phyloP scores from a whole-genome alignment of 345 rosid genomes.

The Pelargonium nanum region DNA sequence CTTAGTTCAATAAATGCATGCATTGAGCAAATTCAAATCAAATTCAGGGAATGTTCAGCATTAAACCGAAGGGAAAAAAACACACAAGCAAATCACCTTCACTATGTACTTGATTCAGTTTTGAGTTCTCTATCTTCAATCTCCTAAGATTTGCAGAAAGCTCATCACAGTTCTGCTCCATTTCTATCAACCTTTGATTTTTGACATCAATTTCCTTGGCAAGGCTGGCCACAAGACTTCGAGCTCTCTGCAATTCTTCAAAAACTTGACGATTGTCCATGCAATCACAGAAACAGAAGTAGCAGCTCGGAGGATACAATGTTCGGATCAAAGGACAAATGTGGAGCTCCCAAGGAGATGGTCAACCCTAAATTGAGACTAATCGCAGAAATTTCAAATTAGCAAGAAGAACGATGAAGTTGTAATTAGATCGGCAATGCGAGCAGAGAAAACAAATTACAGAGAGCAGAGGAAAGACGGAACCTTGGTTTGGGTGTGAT shows the following conservation, averaged over 20 bases:
- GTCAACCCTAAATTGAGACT: neutral
- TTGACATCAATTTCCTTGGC: conserved; percentile 8
- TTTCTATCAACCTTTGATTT: conserved; percentile 1
- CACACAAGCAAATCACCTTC: neutral
- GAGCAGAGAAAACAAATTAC: too few species aligned
- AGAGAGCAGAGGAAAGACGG: neutral
- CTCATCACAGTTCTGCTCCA: conserved; percentile 5
- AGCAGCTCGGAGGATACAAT: too few species aligned
- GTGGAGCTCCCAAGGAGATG: neutral
- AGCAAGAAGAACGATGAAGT: neutral
- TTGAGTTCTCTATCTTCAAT: neutral
- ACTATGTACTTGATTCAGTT: neutral
- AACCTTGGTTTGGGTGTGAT: too few species aligned
- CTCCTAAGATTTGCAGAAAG: neutral
- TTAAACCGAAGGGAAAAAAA: neutral
- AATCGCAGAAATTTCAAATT: too few species aligned
- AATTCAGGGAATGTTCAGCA: neutral
- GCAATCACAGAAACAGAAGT: neutral
- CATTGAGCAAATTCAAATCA: neutral
- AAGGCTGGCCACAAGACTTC: neutral
- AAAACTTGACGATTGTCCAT: neutral
- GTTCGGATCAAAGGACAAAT: neutral
- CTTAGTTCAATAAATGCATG: neutral
- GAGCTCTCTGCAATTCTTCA: neutral
- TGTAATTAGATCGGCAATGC: neutral